Evolutionary conservation across 2,329 filamentous ascomycete species (phyloP).

Genomic region (Tothia fuscella): DNA sequence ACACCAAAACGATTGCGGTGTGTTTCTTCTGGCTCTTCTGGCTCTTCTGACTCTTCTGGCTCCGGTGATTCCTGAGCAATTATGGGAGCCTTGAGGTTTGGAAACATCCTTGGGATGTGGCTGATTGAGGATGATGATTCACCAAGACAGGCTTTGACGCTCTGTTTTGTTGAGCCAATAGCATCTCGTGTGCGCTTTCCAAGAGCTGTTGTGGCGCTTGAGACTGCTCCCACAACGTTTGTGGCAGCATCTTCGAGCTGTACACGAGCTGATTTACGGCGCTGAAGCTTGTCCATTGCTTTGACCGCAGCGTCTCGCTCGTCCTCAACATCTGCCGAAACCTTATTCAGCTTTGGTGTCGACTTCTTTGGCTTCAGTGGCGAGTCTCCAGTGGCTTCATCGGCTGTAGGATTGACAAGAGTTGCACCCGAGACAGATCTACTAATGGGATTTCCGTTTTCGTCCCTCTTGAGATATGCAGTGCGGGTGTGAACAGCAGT

Average conservation of each 20-base stretch:
- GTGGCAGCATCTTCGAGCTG: neutral
- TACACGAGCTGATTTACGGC: neutral
- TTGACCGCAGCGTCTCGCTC: neutral
- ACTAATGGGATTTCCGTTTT: neutral
- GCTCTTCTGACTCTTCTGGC: neutral
- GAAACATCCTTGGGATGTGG: too few species aligned
- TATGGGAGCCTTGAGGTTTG: neutral
- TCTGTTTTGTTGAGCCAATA: conserved; percentile 4
- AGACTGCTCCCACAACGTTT: neutral
- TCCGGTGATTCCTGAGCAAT: neutral
- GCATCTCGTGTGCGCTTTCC: conserved; percentile 7
- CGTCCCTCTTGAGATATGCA: conserved; percentile 29
- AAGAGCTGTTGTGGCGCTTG: neutral
- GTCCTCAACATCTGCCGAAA: too few species aligned
- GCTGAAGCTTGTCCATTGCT: neutral
- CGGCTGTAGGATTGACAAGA: conserved; percentile 16
- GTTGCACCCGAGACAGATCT: conserved; percentile 29
- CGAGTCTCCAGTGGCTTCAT: too few species aligned
- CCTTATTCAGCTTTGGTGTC: too few species aligned
- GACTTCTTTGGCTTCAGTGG: too few species aligned
- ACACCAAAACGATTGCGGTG: conserved; percentile 20
- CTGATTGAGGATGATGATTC: too few species aligned
- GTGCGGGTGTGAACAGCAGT: conserved; percentile 47
- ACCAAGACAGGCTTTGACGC: neutral
- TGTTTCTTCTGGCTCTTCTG: conserved; percentile 12